Evolutionary conservation across 2,329 filamentous ascomycete species (phyloP).

Genomic region (Penicillium glabrum): DNA sequence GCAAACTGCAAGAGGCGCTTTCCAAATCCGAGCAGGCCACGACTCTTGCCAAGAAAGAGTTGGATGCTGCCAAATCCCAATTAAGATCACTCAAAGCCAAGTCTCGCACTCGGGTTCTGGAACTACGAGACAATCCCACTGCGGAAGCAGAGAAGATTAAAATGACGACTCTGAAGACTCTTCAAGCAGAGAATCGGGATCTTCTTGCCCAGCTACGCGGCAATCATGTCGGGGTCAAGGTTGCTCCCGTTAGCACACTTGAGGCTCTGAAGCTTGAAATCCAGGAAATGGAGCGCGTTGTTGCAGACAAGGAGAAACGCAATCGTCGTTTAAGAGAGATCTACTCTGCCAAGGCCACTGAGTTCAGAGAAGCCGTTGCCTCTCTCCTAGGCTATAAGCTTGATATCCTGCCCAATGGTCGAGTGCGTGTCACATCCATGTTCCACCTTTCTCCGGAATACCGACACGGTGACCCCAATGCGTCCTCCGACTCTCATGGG

Average conservation of each 20-base stretch:
- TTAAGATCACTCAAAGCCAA: conserved; percentile 66
- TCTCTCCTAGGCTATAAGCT: conserved; percentile 91
- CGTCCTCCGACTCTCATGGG: conserved; percentile 59
- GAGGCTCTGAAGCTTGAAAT: conserved; percentile 74
- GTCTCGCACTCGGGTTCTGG: conserved; percentile 77
- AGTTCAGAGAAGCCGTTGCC: conserved; percentile 94
- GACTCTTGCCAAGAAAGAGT: conserved; percentile 71
- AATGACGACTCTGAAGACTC: conserved; percentile 70
- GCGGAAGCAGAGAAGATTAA: conserved; percentile 83
- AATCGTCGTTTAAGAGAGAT: conserved; percentile 86
- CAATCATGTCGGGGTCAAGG: conserved; percentile 50
- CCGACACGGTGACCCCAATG: conserved; percentile 45
- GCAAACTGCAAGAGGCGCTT: conserved; percentile 78
- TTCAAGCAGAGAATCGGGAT: conserved; percentile 81
- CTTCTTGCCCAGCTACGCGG: conserved; percentile 70
- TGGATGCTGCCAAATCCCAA: conserved; percentile 71
- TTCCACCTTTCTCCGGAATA: conserved; percentile 67
- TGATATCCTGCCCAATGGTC: conserved; percentile 94
- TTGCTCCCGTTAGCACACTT: conserved; percentile 75
- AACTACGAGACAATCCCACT: conserved; percentile 89
- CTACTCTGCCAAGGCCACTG: conserved; percentile 84
- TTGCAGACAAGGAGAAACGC: conserved; percentile 73
- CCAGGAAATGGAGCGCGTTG: conserved; percentile 67
- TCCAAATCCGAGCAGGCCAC: conserved; percentile 67
- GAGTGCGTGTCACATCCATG: conserved; percentile 85